These are phyloP conservation scores for Prototheca wickerhamii DNA, from an alignment of 163 green algal genomes.

Conservation along the genomic window DNA sequence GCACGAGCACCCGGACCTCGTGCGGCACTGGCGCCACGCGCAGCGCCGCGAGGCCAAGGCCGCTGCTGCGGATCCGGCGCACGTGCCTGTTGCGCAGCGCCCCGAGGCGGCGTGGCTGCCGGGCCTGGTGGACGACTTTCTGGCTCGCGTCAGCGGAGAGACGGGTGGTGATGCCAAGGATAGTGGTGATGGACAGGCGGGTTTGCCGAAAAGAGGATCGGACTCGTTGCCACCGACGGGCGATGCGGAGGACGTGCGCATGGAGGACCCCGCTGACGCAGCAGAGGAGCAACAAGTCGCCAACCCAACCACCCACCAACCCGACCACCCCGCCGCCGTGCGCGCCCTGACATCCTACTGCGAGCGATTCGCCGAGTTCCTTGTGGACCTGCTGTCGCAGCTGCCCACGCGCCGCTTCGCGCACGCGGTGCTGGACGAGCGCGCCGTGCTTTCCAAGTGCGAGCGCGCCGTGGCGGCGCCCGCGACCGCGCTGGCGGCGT, in stretches of 20 bases:
- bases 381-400: conserved; percentile 87
- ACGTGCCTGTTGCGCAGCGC: conserved; percentile 41
- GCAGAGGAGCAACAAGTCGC: too few relatives aligned
- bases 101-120: conserved; percentile 71
- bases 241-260: conserved; percentile 2
- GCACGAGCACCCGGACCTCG: conserved; percentile 55
- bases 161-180: conserved; percentile 11
- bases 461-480: too few relatives aligned
- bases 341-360: conserved; percentile 53
- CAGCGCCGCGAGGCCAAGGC: conserved; percentile 80
- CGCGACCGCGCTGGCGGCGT: conserved; percentile 23
- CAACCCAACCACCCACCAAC: too few relatives aligned
- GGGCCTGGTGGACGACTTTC: conserved; percentile 64
- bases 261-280: too few relatives aligned
- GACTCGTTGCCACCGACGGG: too few relatives aligned
- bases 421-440: conserved; percentile 72
- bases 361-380: conserved; percentile 83
- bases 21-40: conserved; percentile 77
- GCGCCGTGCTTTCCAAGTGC: conserved; percentile 71
- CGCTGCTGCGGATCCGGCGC: conserved; percentile 15
- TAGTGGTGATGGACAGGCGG: conserved; percentile 10
- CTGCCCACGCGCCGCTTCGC: conserved; percentile 83
- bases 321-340: too few relatives aligned
- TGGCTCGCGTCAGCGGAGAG: too few relatives aligned
- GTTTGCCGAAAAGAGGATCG: too few relatives aligned